A percentile compares a stretch with the other conserved stretches of the same genome.
Conservation (phyloP, 495 filamentous ascomycete genomes). For the Pyrenula aspistea region DNA sequence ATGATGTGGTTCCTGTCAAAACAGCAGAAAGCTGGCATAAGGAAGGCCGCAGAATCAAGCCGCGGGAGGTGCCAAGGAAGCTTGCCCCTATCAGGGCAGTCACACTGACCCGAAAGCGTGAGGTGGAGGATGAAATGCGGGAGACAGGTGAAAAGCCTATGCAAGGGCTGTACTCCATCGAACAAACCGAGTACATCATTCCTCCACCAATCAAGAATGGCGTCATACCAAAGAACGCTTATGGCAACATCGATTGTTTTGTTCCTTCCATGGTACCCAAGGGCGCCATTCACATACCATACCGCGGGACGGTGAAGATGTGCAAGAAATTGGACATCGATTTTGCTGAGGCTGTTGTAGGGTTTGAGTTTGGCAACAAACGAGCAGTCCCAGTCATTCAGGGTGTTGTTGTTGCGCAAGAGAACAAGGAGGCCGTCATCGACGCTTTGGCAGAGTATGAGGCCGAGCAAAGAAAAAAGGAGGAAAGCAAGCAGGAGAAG, state of each 20-base stretch:
- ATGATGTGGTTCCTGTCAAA: conserved; percentile 73
- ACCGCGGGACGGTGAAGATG: conserved; percentile 60
- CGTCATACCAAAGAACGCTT: conserved; percentile 85
- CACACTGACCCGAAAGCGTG: conserved; percentile 76
- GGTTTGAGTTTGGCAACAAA: conserved; percentile 90
- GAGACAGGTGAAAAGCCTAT: conserved; percentile 70
- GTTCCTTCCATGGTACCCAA: conserved; percentile 83
- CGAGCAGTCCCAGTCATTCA: conserved; percentile 87
- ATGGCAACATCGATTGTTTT: conserved; percentile 95
- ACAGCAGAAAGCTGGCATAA: conserved; percentile 97
- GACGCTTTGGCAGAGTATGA: conserved; percentile 79
- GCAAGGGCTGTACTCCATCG: conserved; percentile 71
- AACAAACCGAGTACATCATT: conserved; percentile 92
- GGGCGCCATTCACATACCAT: conserved; percentile 73
- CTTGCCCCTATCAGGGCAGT: conserved; percentile 82
- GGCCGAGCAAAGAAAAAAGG: conserved; percentile 61
- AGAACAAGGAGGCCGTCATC: conserved; percentile 60
- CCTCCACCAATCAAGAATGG: conserved; percentile 74
- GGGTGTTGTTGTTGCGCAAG: conserved; percentile 77
- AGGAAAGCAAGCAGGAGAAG: conserved; percentile 71
- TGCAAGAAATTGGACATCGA: conserved; percentile 79
- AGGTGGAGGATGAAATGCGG: conserved; percentile 71
- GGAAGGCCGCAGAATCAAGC: conserved; percentile 67
- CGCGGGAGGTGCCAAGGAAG: conserved; percentile 67
- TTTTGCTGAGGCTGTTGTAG: conserved; percentile 88